Conservation (phyloP, 805 yeast species). For the Candida xiaguanensis region DNA sequence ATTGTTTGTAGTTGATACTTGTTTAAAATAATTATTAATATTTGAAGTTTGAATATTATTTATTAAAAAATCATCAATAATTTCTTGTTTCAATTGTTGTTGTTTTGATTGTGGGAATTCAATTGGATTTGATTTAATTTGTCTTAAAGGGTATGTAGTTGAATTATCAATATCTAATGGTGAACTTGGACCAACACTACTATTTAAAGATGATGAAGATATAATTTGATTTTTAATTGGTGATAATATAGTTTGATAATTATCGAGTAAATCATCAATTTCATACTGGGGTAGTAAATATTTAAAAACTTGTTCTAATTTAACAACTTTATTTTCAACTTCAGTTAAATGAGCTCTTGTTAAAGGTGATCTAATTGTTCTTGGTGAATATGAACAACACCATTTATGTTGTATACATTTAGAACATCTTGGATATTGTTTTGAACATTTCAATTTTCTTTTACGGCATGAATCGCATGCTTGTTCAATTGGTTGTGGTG, state of each 20-base stretch:
- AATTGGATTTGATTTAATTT: constrained; percentile 7
- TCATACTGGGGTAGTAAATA: constrained; percentile 28
- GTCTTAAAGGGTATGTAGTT: constrained; percentile 12
- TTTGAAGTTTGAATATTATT: constrained; percentile 30
- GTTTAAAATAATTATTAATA: constrained; percentile 3
- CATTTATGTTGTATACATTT: constrained; percentile 71
- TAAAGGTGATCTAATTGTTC: constrained; percentile 72
- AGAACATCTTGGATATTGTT: constrained; percentile 70
- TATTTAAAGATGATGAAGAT: not conserved
- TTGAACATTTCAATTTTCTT: constrained; percentile 77
- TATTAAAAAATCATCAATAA: constrained; percentile 35
- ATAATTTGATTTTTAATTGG: constrained; percentile 7
- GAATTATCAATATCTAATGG: not conserved
- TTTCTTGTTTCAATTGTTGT: constrained; percentile 33
- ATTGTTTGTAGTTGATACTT: constrained; percentile 2
- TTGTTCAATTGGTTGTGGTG: constrained; percentile 41
- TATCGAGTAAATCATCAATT: constrained; percentile 15
- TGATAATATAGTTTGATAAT: constrained; percentile 13
- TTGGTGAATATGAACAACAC: constrained; percentile 77
- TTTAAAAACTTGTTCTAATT: constrained; percentile 27
- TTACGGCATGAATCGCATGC: constrained; percentile 83
- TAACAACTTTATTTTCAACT: constrained; percentile 51
- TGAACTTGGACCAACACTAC: not conserved
- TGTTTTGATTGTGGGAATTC: constrained; percentile 3
- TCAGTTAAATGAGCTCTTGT: constrained; percentile 77